Evolutionary conservation across 495 filamentous ascomycete genomes (phyloP), one percentile per base, ranked within the genome.

Genomic region (Annulohypoxylon nitens): DNA sequence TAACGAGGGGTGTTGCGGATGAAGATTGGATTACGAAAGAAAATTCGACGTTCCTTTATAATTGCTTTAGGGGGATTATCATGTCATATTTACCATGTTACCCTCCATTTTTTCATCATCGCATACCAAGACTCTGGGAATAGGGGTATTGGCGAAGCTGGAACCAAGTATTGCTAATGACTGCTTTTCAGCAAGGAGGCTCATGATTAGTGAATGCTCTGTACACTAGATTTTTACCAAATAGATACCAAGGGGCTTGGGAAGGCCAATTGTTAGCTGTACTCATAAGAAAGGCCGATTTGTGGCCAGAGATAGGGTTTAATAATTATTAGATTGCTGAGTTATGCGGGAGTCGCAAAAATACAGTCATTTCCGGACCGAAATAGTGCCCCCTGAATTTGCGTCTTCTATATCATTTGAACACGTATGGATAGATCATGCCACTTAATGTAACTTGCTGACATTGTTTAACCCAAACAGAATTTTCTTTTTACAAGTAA

Each of bases 201-300:
- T 74, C 39, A 70, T 54, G 66, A 69, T 61, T 64, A 67, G 48
- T 47, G 48, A 70, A 61, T 61, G 45, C 30, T 54, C 54, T 75
- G 68, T 75, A 75, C 51, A 75, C 64, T 75, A 71, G 58, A 64
- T 60, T 33, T 64, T 60, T 55, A 74, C 67, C 71, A 69, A 33
- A 75, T 76, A 78, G 71, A 76, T 76, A 75, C 68, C 74, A 70
- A 53, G 59, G 64, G 39, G 25, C 53, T 36, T 30, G 51, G 69
- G 53, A 25, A 26, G 58, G 36, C 48, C 50, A 63, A 50, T 54
- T 50, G 12, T 37, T 45, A 53, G 54, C 54, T 57, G 26, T 53
- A 36, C 26, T 65, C 51, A 64, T 61, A 41, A 59, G 39, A 43
- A 41, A 34, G 34, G 33, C 26, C 39, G 14, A 67, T 30, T 23